These are phyloP conservation scores for Amauroascus niger DNA, from an alignment of 2,329 filamentous ascomycete species.

Conservation along the genomic window DNA sequence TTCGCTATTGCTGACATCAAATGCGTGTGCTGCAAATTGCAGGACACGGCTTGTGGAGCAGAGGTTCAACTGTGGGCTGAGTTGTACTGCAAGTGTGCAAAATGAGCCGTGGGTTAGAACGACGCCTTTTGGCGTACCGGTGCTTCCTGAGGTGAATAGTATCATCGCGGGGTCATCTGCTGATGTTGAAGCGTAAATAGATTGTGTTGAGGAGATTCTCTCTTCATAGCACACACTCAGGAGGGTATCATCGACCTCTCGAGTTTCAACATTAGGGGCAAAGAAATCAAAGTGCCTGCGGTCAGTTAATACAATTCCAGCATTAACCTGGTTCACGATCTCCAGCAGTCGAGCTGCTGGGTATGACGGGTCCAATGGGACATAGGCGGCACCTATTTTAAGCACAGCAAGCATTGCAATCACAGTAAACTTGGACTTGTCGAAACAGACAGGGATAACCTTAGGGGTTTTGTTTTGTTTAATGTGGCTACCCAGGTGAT, in stretches of 20 bases:
- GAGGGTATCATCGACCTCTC: not conserved
- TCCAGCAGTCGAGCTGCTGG: not conserved
- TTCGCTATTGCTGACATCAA: constrained; percentile 33
- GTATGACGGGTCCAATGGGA: not conserved
- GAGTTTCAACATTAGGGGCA: not conserved
- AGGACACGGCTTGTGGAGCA: constrained; percentile 23
- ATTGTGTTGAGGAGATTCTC: too few species aligned
- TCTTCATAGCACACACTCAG: too few species aligned
- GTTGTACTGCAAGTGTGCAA: constrained; percentile 44
- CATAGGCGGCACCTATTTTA: not conserved
- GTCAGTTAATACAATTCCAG: not conserved
- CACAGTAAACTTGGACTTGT: constrained; percentile 1
- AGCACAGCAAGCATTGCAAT: constrained; percentile 1
- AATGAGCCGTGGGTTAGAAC: not conserved
- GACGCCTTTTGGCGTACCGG: constrained; percentile 9
- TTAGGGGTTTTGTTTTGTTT: not conserved
- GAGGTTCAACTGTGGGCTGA: constrained; percentile 38
- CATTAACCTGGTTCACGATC: not conserved
- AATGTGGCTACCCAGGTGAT: constrained; percentile 39
- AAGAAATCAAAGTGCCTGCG: not conserved
- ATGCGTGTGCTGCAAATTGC: constrained; percentile 36
- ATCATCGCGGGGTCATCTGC: constrained; percentile 33
- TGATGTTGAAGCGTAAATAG: constrained; percentile 11
- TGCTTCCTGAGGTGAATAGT: constrained; percentile 12
- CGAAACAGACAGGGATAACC: constrained; percentile 1